Evolutionary conservation across 75 land plant genomes (phyloP).

Genomic region (Cunninghamia lanceolata): DNA sequence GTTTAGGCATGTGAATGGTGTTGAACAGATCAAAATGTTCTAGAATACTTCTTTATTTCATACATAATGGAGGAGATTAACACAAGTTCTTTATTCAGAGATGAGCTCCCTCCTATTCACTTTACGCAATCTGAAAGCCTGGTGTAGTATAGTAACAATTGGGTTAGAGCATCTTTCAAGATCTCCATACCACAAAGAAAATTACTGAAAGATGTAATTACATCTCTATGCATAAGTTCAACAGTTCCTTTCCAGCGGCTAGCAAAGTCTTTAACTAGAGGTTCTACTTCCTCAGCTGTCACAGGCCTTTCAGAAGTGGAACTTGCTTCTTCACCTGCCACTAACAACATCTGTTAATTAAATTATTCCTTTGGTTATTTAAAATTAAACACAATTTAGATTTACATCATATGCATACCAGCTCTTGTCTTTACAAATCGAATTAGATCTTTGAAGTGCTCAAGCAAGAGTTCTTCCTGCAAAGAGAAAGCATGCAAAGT

Average conservation of each 20-base stretch:
- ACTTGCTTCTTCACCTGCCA: conserved; percentile 74
- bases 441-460: conserved; percentile 84
- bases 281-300: conserved; percentile 85
- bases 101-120: conserved; percentile 66
- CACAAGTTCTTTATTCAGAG: conserved; percentile 92
- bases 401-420: conserved; percentile 42
- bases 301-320: conserved; percentile 60
- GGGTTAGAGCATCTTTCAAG: conserved; percentile 86
- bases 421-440: conserved; percentile 94
- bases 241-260: conserved; percentile 93
- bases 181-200: conserved; percentile 99
- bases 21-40: conserved; percentile 62
- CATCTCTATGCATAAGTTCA: conserved; percentile 97
- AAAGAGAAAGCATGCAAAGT: conserved; percentile 7
- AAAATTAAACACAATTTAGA: not conserved
- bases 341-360: not conserved
- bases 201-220: conserved; percentile 98
- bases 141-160: conserved; percentile 92
- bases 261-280: conserved; percentile 94
- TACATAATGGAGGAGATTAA: conserved; percentile 91
- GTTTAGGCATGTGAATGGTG: not conserved
- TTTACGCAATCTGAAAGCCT: conserved; percentile 90
- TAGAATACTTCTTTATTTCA: conserved; percentile 93
- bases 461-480: conserved; percentile 93
- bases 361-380: not conserved